Evolutionary conservation across 441 rosid species (phyloP).

Genomic region (Syzygium malaccense): DNA sequence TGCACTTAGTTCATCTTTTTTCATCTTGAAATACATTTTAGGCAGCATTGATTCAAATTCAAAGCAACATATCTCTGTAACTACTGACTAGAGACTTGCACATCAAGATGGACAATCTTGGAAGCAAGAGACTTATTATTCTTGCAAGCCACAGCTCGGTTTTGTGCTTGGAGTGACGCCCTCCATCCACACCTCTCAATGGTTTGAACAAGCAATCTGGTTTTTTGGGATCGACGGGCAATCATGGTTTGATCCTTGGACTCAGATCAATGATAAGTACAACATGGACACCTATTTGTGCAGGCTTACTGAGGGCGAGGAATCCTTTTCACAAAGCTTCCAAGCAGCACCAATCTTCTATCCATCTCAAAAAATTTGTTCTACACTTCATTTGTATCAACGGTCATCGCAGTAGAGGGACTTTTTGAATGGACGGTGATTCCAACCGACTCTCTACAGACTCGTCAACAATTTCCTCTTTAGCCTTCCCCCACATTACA

Average conservation of each 20-base stretch:
- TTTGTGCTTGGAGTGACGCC: not conserved
- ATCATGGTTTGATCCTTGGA: not conserved
- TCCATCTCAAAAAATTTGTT: not conserved
- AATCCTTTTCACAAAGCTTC: not conserved
- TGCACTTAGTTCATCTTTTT: not conserved
- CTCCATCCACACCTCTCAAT: not conserved
- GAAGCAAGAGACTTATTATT: not conserved
- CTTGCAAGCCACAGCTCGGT: not conserved
- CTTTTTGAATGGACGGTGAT: not conserved
- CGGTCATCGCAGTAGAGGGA: not conserved
- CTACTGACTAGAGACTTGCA: not conserved
- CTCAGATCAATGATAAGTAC: not conserved
- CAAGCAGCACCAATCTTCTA: not conserved
- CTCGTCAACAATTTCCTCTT: not conserved
- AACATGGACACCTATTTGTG: not conserved
- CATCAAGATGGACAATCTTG: not conserved
- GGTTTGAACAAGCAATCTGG: not conserved
- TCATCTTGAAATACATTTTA: not conserved
- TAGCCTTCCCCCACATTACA: conserved; percentile 19
- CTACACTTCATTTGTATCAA: not conserved
- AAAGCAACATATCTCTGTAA: not conserved
- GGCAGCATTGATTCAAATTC: not conserved
- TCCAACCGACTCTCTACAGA: not conserved
- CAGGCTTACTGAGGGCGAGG: not conserved
- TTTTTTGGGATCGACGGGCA: not conserved